Conservation (phyloP, 2,329 filamentous ascomycete species). For the Coniella lustricola region DNA sequence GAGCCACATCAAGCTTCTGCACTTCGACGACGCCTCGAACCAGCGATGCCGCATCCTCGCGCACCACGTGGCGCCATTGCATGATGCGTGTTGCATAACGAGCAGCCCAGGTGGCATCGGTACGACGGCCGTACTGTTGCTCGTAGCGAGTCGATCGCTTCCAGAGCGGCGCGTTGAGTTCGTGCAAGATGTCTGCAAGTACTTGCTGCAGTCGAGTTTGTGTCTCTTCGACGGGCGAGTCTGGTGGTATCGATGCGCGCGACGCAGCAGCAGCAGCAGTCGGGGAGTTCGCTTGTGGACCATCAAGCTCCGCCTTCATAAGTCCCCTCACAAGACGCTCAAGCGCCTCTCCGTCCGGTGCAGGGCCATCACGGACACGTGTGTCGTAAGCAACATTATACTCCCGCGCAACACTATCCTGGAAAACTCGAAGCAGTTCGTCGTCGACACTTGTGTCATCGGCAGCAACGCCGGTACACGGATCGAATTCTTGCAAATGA, state of each 20-base stretch:
- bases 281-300: background rate
- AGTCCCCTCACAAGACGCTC: slow-evolving; percentile 14
- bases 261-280: background rate
- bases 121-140: slow-evolving; percentile 6
- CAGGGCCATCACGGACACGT: slow-evolving; percentile 5
- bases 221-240: background rate
- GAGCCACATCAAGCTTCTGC: slow-evolving; percentile 6
- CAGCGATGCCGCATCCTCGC: slow-evolving; percentile 5
- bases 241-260: background rate
- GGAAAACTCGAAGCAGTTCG: slow-evolving; percentile 14
- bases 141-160: slow-evolving; percentile 11
- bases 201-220: slow-evolving; percentile 8
- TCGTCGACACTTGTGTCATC: slow-evolving; percentile 9
- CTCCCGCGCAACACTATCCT: slow-evolving; percentile 14
- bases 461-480: slow-evolving; percentile 7
- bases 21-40: slow-evolving; percentile 7
- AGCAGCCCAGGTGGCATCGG: slow-evolving; percentile 13
- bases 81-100: slow-evolving; percentile 14
- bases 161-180: slow-evolving; percentile 10
- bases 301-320: slow-evolving; percentile 10
- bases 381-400: slow-evolving; percentile 11
- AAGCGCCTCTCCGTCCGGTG: slow-evolving; percentile 13
- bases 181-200: slow-evolving; percentile 3
- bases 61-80: slow-evolving; percentile 13
- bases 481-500: slow-evolving; percentile 15